Evolutionary conservation across 345 rosid species (phyloP).

Genomic region (Triadica sebifera): DNA sequence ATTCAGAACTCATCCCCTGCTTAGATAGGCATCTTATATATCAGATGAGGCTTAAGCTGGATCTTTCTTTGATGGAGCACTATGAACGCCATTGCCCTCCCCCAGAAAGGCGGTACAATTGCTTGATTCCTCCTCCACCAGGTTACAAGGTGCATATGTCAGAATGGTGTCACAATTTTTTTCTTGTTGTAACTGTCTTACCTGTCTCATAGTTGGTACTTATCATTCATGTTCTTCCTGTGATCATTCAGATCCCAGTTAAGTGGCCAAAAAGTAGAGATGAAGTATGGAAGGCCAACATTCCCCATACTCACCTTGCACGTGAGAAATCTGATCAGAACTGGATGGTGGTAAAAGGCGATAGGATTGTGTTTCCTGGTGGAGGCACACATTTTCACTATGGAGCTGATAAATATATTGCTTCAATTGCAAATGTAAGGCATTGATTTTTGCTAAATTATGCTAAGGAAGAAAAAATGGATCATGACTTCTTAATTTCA

Average conservation of each 20-base stretch:
- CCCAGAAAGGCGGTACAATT: slow-evolving; percentile 86
- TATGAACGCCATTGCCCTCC: slow-evolving; percentile 97
- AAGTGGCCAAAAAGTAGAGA: slow-evolving; percentile 99
- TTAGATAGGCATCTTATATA: slow-evolving; percentile 85
- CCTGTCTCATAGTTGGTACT: slow-evolving; percentile 6
- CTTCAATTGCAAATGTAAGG: slow-evolving; percentile 89
- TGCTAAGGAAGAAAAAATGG: slow-evolving; percentile 1
- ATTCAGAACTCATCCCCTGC: slow-evolving; percentile 96
- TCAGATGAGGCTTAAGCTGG: slow-evolving; percentile 94
- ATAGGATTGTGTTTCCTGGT: slow-evolving; percentile 88
- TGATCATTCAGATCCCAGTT: slow-evolving; percentile 64
- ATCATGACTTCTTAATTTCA: background rate
- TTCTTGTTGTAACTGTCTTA: background rate
- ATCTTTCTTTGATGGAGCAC: slow-evolving; percentile 93
- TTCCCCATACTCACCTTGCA: slow-evolving; percentile 99
- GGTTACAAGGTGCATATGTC: slow-evolving; percentile 72
- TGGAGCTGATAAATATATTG: slow-evolving; percentile 96
- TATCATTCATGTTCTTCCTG: background rate
- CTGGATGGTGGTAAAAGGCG: slow-evolving; percentile 99
- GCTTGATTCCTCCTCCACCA: slow-evolving; percentile 96
- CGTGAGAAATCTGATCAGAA: slow-evolving; percentile 98
- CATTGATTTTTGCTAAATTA: slow-evolving; percentile 4
- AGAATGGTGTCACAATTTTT: background rate
- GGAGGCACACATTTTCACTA: slow-evolving; percentile 99
- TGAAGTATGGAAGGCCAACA: slow-evolving; percentile 97